Evolutionary conservation across 78 protist species (phyloP).

Genomic region (Dictyostelium capitatum): DNA sequence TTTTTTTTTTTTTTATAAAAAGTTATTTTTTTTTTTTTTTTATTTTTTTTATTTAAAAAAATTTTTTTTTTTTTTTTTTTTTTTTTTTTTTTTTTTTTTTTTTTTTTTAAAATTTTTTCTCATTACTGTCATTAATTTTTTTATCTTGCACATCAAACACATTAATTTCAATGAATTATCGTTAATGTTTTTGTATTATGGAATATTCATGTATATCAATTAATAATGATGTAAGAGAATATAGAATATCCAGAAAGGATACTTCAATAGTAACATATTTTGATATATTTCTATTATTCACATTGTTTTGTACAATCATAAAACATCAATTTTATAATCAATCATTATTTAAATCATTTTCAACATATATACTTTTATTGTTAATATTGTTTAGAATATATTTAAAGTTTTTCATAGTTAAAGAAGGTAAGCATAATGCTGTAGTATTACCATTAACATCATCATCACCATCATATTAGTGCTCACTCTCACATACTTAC

Average conservation of each 20-base stretch:
- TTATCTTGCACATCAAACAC: too few species aligned
- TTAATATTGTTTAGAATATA: constrained; percentile 16
- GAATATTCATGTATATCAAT: constrained; percentile 53
- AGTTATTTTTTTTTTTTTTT: too few species aligned
- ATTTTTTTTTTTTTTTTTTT: too few species aligned
- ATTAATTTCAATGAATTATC: not conserved
- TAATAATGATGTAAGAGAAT: constrained; percentile 75
- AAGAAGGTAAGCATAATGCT: constrained; percentile 42
- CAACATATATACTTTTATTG: not conserved
- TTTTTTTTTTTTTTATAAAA: too few species aligned
- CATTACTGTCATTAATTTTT: too few species aligned
- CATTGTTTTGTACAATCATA: not conserved
- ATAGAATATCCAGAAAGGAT: constrained; percentile 56
- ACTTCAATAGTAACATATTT: constrained; percentile 26
- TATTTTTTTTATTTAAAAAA: too few species aligned
- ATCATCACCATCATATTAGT: not conserved
- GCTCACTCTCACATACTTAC: too few species aligned
- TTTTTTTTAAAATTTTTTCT: too few species aligned
- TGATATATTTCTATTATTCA: constrained; percentile 13
- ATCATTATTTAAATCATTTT: constrained; percentile 25
- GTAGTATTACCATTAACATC: not conserved
- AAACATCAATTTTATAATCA: not conserved
- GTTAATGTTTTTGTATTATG: not conserved
- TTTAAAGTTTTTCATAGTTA: constrained; percentile 44
- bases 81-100: too few species aligned